These are phyloP conservation scores for Lentinus polychrous DNA, from an alignment of 1,284 basidiomycete genomes.

Conservation along the genomic window DNA sequence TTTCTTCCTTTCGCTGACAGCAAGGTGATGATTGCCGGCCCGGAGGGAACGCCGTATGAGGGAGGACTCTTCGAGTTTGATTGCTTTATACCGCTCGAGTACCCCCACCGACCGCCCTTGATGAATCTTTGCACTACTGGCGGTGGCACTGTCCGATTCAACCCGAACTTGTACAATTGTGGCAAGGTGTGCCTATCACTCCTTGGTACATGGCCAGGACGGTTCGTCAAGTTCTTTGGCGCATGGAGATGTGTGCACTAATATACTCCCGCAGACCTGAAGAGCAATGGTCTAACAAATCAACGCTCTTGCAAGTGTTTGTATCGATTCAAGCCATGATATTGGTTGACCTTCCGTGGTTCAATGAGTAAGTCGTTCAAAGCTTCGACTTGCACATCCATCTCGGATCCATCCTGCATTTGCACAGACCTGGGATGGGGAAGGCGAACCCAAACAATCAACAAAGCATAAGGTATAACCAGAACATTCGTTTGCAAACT, in stretches of 20 bases:
- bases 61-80: slow-evolving; percentile 54
- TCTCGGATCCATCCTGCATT: not conserved
- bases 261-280: slow-evolving; percentile 32
- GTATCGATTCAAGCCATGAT: slow-evolving; percentile 56
- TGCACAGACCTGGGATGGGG: slow-evolving; percentile 38
- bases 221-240: slow-evolving; percentile 20
- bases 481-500: slow-evolving; percentile 34
- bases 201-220: slow-evolving; percentile 45
- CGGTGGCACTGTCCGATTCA: slow-evolving; percentile 43
- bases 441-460: slow-evolving; percentile 28
- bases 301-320: slow-evolving; percentile 48
- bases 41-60: slow-evolving; percentile 46
- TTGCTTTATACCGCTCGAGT: slow-evolving; percentile 44
- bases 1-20: slow-evolving; percentile 19
- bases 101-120: slow-evolving; percentile 38
- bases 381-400: not conserved
- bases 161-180: slow-evolving; percentile 44
- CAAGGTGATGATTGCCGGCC: slow-evolving; percentile 51
- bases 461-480: slow-evolving; percentile 39
- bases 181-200: slow-evolving; percentile 50
- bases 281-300: slow-evolving; percentile 45
- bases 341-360: slow-evolving; percentile 46
- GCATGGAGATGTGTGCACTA: slow-evolving; percentile 2
- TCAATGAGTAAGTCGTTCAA: slow-evolving; percentile 40
- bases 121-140: slow-evolving; percentile 47